Percentiles rank a stretch among this genome's conserved stretches.
These are phyloP conservation scores for Didymella pomorum DNA, from an alignment of 2,329 filamentous ascomycete genomes.

Conservation along the genomic window DNA sequence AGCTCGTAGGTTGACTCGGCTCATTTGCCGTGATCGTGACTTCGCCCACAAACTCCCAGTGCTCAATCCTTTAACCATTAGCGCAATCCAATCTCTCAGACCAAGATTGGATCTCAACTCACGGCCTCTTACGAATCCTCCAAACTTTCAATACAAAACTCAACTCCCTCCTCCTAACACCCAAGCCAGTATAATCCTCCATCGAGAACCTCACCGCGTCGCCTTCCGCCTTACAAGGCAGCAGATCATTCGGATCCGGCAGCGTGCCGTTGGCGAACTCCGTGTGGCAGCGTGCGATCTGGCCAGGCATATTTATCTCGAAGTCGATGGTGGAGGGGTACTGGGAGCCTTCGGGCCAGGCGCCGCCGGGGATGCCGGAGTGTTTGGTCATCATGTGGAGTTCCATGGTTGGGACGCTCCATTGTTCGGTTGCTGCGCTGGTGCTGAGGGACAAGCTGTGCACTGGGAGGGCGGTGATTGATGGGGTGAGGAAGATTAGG, in stretches of 20 bases:
- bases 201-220: constrained; percentile 21
- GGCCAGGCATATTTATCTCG: constrained; percentile 24
- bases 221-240: constrained; percentile 1
- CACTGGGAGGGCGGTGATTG: constrained; percentile 5
- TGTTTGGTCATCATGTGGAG: constrained; percentile 41
- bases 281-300: constrained; percentile 20
- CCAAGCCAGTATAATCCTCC: not conserved
- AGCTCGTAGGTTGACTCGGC: constrained; percentile 20
- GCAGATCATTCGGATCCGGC: constrained; percentile 6
- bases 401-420: constrained; percentile 32
- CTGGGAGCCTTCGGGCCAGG: constrained; percentile 29
- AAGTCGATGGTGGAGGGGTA: constrained; percentile 40
- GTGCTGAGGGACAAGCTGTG: not conserved
- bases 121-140: not conserved
- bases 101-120: not conserved
- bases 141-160: constrained; percentile 7
- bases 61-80: no score
- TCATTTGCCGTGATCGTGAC: constrained; percentile 28
- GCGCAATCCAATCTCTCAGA: no score
- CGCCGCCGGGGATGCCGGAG: constrained; percentile 32
- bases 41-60: constrained; percentile 7
- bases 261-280: constrained; percentile 27
- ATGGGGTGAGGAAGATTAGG: not conserved
- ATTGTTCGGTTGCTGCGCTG: constrained; percentile 18
- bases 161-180: constrained; percentile 4